Conservation (phyloP, 257 asterid species). For the Nicotiana tabacum region DNA sequence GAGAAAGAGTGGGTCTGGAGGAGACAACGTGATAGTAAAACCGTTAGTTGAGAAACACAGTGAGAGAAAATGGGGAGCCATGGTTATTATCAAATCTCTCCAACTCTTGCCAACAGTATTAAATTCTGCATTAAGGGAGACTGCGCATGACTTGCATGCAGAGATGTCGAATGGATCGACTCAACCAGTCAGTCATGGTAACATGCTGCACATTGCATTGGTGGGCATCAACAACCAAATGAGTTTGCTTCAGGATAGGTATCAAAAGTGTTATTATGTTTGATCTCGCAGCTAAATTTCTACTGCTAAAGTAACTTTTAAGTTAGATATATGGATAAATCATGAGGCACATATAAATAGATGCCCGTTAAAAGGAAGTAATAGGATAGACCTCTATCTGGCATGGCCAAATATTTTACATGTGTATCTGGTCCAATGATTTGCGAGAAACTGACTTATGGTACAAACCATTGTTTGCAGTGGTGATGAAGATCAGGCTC, state of each 20-base stretch:
- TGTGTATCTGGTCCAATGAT: neutral
- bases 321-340: neutral
- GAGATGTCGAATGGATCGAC: slow-evolving; percentile 28
- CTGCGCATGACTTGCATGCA: slow-evolving; percentile 49
- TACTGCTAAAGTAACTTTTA: neutral
- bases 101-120: slow-evolving; percentile 78
- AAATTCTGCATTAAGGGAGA: slow-evolving; percentile 81
- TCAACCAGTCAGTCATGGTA: slow-evolving; percentile 42
- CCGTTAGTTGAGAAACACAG: slow-evolving; percentile 44
- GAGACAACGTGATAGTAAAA: slow-evolving; percentile 32
- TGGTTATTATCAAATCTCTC: slow-evolving; percentile 90
- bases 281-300: neutral
- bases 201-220: slow-evolving; percentile 95
- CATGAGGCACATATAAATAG: neutral
- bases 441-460: neutral
- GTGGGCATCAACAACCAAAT: slow-evolving; percentile 95
- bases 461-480: slow-evolving; percentile 30
- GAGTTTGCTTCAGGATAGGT: slow-evolving; percentile 98
- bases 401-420: neutral
- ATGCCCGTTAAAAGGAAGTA: neutral
- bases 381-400: neutral
- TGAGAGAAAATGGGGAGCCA: slow-evolving; percentile 91
- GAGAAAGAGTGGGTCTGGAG: slow-evolving; percentile 42
- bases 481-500: slow-evolving; percentile 99
- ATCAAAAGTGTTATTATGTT: slow-evolving; percentile 4